Evolutionary conservation across 2,329 filamentous ascomycete species (phyloP), one percentile per base, ranked within the genome.

Genomic region (Penicillium sp.): DNA sequence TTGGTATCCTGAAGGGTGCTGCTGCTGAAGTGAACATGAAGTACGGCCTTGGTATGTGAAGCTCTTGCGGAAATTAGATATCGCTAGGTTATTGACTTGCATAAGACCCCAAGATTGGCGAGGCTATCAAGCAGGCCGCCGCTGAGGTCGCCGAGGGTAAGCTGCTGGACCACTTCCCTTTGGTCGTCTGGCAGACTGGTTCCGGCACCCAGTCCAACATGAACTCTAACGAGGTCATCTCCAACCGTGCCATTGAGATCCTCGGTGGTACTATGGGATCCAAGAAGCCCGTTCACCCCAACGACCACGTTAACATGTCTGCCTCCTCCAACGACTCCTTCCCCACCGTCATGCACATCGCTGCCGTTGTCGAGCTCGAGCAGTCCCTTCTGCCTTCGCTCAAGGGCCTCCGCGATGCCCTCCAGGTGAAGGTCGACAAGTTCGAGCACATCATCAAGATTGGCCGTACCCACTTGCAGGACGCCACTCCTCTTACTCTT

Each of bases 191-290:
- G 94, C 94, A 99, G 83, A 99, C 94, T 54, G 94, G 94, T 64
- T 97, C 94, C 50, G 94, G 94, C 74, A 97, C 94, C 31, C 94
- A 97, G 83, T 97, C 93, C 77, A 97, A 96, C 86, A 97, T 97
- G 94, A 99, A 99, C 82, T 93, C 93, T 75, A 99, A 99, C 82
- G 94, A 99, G 78, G 94, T 99, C 78, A 97, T 99, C 78, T 97
- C 93, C 65, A 99, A 97, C 86, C 91, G 94, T 66, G 94, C 94
- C 65, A 97, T 97, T 78, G 93, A 97, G 83, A 96, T 97, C 64
- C 85, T 97, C 54, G 94, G 94, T 69, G 94, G 94, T 70, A 84
- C 84, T 66, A 96, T 92, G 90, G 94, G 94, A 69, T 88, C 83
- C 85, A 97, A 97, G 88, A 96, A 95, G 83, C 94, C 94, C 29